Percentiles rank a stretch among this genome's conserved stretches.
Conservation (phyloP, 1,284 basidiomycete genomes). For the Tylopilus sp. region DNA sequence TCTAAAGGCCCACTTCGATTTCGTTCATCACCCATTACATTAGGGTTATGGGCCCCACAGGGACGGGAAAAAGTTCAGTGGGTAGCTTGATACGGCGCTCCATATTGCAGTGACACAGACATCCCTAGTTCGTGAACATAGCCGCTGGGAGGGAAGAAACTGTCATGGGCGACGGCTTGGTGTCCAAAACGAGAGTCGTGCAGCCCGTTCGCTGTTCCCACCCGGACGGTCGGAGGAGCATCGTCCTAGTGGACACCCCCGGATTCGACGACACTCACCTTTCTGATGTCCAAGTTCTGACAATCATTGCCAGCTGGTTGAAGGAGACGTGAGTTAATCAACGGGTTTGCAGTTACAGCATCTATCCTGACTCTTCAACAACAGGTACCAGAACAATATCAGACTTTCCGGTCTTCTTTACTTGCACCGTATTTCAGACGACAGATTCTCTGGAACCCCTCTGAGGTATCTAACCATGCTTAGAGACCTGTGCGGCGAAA, state of each 20-base stretch:
- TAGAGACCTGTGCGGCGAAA: slow-evolving; percentile 36
- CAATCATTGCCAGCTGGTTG: slow-evolving; percentile 33
- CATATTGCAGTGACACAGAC: neutral
- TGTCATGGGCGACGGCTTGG: neutral
- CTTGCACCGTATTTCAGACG: slow-evolving; percentile 51
- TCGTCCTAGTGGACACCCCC: slow-evolving; percentile 40
- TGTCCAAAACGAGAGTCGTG: slow-evolving; percentile 18
- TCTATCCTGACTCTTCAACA: slow-evolving; percentile 1
- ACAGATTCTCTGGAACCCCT: slow-evolving; percentile 52
- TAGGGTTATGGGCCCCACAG: slow-evolving; percentile 54
- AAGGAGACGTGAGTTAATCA: slow-evolving; percentile 30
- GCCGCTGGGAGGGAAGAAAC: slow-evolving; percentile 17
- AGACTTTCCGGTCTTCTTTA: slow-evolving; percentile 41
- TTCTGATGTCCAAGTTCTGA: slow-evolving; percentile 28
- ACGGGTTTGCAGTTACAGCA: neutral
- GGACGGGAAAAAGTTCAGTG: slow-evolving; percentile 53
- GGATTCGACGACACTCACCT: slow-evolving; percentile 34
- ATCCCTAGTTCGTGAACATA: slow-evolving; percentile 32
- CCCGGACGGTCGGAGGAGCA: slow-evolving; percentile 24
- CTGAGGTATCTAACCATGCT: slow-evolving; percentile 33
- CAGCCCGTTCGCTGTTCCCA: slow-evolving; percentile 24
- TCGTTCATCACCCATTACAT: neutral
- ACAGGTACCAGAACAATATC: slow-evolving; percentile 25
- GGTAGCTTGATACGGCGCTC: slow-evolving; percentile 6
- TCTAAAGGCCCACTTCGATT: neutral